A percentile compares a stretch with the other conserved stretches of the same genome.
Evolutionary conservation across 805 yeast species (phyloP).

Genomic region (Pichia exigua): DNA sequence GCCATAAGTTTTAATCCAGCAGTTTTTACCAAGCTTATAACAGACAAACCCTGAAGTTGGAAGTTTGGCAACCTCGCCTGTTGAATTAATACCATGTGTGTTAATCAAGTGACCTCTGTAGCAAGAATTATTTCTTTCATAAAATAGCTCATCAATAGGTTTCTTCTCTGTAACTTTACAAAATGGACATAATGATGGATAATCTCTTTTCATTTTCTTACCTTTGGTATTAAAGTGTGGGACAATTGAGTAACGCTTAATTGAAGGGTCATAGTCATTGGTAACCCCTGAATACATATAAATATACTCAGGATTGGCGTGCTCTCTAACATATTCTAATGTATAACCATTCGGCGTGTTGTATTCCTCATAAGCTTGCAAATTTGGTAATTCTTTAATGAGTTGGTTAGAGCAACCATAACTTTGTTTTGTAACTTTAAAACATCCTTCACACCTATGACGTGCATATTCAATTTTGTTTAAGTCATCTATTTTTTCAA

Average conservation of each 20-base stretch:
- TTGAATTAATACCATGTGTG: slow-evolving; percentile 13
- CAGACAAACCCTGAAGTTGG: slow-evolving; percentile 6
- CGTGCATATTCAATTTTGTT: background rate
- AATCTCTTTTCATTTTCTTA: slow-evolving; percentile 8
- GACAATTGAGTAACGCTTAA: slow-evolving; percentile 7
- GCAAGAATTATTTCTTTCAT: slow-evolving; percentile 13
- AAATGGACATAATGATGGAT: slow-evolving; percentile 10
- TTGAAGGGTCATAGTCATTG: slow-evolving; percentile 7
- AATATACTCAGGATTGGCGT: slow-evolving; percentile 4
- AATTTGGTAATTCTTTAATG: slow-evolving; percentile 2
- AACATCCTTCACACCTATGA: slow-evolving; percentile 6
- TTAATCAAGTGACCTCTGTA: slow-evolving; percentile 15
- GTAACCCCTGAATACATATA: slow-evolving; percentile 4
- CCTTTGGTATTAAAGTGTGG: slow-evolving; percentile 2
- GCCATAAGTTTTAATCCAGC: slow-evolving; percentile 5
- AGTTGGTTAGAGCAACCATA: slow-evolving; percentile 8
- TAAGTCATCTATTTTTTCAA: slow-evolving; percentile 1
- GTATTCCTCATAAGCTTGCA: slow-evolving; percentile 5
- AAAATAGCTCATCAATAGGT: slow-evolving; percentile 8
- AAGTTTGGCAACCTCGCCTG: slow-evolving; percentile 6
- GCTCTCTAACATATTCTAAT: slow-evolving; percentile 1
- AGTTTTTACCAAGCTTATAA: slow-evolving; percentile 8
- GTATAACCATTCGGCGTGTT: slow-evolving; percentile 8
- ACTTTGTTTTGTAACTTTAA: slow-evolving; percentile 1
- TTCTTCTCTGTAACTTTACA: slow-evolving; percentile 1